phyloP scores from a whole-genome alignment of 1,284 basidiomycete species.

The Sporisorium exsertum region DNA sequence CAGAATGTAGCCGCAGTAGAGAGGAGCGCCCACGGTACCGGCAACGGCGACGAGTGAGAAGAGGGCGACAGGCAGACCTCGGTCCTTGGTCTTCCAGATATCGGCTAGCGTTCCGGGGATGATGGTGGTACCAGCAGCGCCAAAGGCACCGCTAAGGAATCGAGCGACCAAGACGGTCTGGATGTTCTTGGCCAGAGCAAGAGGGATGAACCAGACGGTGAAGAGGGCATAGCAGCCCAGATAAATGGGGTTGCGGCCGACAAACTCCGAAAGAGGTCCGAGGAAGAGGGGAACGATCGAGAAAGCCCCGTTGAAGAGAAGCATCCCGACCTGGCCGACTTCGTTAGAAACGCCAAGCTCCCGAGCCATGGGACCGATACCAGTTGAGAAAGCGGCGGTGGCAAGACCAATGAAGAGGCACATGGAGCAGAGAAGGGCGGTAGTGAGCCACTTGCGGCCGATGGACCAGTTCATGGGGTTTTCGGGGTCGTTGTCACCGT shows the following conservation, averaged over 20 bases:
- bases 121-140: conserved; percentile 65
- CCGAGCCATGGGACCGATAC: conserved; percentile 59
- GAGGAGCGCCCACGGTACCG: conserved; percentile 60
- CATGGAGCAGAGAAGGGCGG: conserved; percentile 64
- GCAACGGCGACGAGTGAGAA: conserved; percentile 69
- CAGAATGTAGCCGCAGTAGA: conserved; percentile 66
- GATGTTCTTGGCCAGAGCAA: conserved; percentile 67
- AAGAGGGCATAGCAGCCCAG: conserved; percentile 66
- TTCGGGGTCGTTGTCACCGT: conserved; percentile 56
- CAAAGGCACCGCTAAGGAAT: conserved; percentile 66
- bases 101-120: conserved; percentile 55
- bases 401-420: conserved; percentile 65
- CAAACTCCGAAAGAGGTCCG: conserved; percentile 68
- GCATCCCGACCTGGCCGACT: conserved; percentile 67
- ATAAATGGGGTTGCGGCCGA: conserved; percentile 67
- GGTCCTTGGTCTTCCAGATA: conserved; percentile 66
- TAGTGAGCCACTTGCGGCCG: conserved; percentile 54
- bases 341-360: conserved; percentile 64
- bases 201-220: conserved; percentile 64
- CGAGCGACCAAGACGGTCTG: conserved; percentile 64
- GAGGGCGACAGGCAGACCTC: conserved; percentile 63
- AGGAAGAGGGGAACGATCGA: conserved; percentile 63
- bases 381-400: conserved; percentile 67
- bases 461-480: conserved; percentile 62
- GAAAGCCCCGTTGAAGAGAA: conserved; percentile 63